Evolutionary conservation across 2,329 filamentous ascomycete species (phyloP), one percentile per base, ranked within the genome.

Genomic region (Oidium heveae): DNA sequence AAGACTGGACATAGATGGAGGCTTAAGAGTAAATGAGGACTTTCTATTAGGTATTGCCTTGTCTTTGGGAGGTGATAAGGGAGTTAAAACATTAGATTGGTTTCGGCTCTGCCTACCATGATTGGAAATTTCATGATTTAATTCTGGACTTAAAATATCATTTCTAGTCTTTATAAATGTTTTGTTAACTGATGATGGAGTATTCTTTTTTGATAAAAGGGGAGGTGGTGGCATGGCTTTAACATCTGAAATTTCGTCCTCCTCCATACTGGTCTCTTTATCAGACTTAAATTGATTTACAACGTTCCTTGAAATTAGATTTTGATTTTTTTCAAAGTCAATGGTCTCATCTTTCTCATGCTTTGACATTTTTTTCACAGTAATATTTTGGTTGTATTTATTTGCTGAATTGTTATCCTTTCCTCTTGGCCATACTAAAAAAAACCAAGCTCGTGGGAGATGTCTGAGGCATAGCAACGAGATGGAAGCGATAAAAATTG

Each of bases 401-500:
- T 28, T 28, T 28, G 6, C 3, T 28, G 24, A 3, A 28, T 28
- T 6, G 3, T 28, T 28, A 28, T 28, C 24, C 24, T 6, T 6
- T 28, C 24, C 6, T 43, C 12, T 43, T 20, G 39, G 39, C 18
- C 16, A n/a, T n/a, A 16, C 18, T 6, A 43, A 15, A n/a, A 15
- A 43, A 43, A n/a, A 51, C 62, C 64, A 68, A 13, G 61, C 59
- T 36, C 71, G 60, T 49, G 70, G 66, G 52, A 72, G 74, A 55
- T 73, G 73, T 43, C 72, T 71, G 57, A 80, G 69, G 60, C 73
- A 67, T 58, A 80, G 65, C 61, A 73, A 75, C 49, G 80, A 70
- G 55, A 80, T 67, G 0, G 77, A 77, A 46, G 73, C 77, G 58
- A 82, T 64, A 61, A 82, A 69, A 58, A 82, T 68, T n/a, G 77